Evolutionary conservation across 257 asterid species (phyloP), one percentile per base, ranked within the genome.

Genomic region (Primulina eburnea): DNA sequence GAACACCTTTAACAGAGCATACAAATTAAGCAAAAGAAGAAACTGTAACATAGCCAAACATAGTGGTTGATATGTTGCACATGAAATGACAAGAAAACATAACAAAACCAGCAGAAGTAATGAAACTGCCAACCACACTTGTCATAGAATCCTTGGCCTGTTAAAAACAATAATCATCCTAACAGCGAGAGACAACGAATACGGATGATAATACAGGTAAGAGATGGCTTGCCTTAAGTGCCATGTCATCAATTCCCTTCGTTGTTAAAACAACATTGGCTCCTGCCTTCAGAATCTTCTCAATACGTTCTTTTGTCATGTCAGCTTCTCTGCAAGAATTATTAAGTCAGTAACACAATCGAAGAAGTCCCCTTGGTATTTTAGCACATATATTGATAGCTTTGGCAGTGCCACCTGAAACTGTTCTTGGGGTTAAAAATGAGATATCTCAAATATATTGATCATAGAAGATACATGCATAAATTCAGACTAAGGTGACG

Each of bases 231-330:
- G 78, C 99, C 97, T 94, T 94, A 34, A 94, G 90, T 65, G 99
- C 97, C 99, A 91, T 94, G 85, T 94, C 97, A 77, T 94, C 99
- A 79, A 94, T 94, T 77, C 97, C 99, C 77, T 86, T 94, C 8
- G 99, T 87, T 66, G 99, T 94, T 76, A 94, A 77, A 71, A 94
- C 72, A 8, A 94, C 99, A 84, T 94, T 94, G 62, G 99, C 99
- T 70, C 99, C 97, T 37, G 99, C 96, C 80, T 86, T 91, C 32
- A 91, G 92, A 81, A 91, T 75, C 80, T 91, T 91, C 76, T 89
- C 97, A 73, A 94, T 94, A 29, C 99, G 89, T 73, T 91, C 99
- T 73, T 94, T 94, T 52, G 97, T 94, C 97, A 84, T 77, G 73
- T 94, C 99, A 78, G 96, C 97, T 81, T 91, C 97, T 79, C 97